Evolutionary conservation across 1,139 yeast genomes (phyloP), one percentile per base, ranked within the genome.

Genomic region (Blastobotrys persicus): DNA sequence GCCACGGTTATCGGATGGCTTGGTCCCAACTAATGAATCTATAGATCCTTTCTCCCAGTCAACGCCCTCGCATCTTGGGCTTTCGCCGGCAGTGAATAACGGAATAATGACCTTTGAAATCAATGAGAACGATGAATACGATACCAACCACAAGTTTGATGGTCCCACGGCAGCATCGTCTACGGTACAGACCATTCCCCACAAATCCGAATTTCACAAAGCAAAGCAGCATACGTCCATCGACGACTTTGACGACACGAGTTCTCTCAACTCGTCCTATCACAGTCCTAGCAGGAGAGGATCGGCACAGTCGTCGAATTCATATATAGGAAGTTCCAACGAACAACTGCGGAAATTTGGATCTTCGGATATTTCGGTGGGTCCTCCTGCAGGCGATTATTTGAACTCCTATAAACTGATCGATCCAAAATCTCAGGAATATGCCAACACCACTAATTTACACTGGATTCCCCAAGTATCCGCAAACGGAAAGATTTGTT

Each of bases 401-500:
- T 13, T 50, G 20, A 57, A 56, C 9, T 31, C 49, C 17, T 59
- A 58, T 47, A 46, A 52, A 19, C 45, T 45, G 16, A 57, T 58
- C 35, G 56, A 59, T 32, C 50, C 56, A 6, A 47, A 34, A 20
- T 52, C 52, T 14, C 45, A 49, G 18, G 19, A 41, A 12, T 56
- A 57, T 26, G 49, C 42, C 23, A 48, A 52, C 42, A 39, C 55
- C 5, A 56, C 64, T 4, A 43, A 57, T 12, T 55, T 49, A 45
- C 54, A 52, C 18, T 64, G 68, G 68, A 52, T 63, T 31, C 68
- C 68, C 1, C 67, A 64, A 44, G 53, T 64, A 4, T 54, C 58
- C 19, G 44, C 50, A 13, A 52, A 57, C 23, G 68, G 66, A 35
- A 59, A 60, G 37, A 52, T 64, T 39, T 53, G 56, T 42, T 64